phyloP scores from a whole-genome alignment of 106 monocot genomes.

The Vanilla planifolia region DNA sequence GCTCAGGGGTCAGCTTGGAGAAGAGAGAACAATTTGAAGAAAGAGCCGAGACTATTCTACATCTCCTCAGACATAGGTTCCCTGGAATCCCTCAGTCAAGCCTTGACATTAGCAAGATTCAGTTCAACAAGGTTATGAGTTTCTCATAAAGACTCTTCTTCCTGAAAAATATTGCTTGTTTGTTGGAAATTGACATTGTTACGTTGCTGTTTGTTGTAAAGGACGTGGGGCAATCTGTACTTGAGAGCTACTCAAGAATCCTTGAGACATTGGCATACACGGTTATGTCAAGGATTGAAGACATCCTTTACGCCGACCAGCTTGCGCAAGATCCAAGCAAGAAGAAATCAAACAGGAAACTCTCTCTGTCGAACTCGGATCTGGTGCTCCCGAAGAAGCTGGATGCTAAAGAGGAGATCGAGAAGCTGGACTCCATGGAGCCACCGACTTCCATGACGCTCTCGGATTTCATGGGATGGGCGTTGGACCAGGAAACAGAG shows the following conservation, averaged over 20 bases:
- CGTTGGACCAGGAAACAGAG: slow-evolving; percentile 46
- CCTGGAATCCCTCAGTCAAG: slow-evolving; percentile 82
- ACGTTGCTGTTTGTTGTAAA: slow-evolving; percentile 12
- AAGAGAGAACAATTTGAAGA: slow-evolving; percentile 93
- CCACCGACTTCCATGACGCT: slow-evolving; percentile 62
- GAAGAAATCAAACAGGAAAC: slow-evolving; percentile 14
- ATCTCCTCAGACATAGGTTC: slow-evolving; percentile 74
- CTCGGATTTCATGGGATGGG: slow-evolving; percentile 89
- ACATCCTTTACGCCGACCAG: slow-evolving; percentile 66
- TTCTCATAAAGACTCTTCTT: too few relatives aligned
- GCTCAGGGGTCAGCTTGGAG: slow-evolving; percentile 79
- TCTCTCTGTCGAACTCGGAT: neutral
- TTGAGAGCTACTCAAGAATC: slow-evolving; percentile 90
- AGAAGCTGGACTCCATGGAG: slow-evolving; percentile 46
- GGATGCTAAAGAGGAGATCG: slow-evolving; percentile 6
- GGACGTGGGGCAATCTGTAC: slow-evolving; percentile 84
- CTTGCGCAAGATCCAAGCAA: slow-evolving; percentile 33
- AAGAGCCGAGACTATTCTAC: slow-evolving; percentile 83
- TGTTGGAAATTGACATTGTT: neutral
- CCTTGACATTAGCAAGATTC: slow-evolving; percentile 92
- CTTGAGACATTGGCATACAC: slow-evolving; percentile 80
- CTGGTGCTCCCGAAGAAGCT: too few relatives aligned
- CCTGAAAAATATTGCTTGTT: neutral
- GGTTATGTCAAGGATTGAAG: slow-evolving; percentile 86
- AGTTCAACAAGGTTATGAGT: slow-evolving; percentile 55